Conservation (phyloP, 495 filamentous ascomycete species). For the Neurospora sp. region DNA sequence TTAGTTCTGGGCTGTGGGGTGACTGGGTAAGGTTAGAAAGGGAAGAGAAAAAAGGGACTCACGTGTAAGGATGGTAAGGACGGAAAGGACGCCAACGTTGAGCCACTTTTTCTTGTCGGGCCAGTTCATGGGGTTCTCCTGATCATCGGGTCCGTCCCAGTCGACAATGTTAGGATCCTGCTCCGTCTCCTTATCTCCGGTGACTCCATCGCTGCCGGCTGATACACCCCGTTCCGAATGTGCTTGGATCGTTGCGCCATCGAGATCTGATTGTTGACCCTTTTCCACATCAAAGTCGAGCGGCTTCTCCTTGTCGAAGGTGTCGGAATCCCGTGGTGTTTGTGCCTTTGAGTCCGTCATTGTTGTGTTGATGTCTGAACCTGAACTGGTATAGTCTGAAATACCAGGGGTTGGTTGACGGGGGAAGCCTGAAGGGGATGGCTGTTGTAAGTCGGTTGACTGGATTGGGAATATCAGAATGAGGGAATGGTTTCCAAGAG, state of each 20-base stretch:
- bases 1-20: not conserved
- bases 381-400: not conserved
- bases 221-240: conserved; percentile 1
- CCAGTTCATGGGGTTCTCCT: conserved; percentile 55
- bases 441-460: not conserved
- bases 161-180: conserved; percentile 28
- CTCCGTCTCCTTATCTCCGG: conserved; percentile 7
- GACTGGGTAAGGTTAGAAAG: not conserved
- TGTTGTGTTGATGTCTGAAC: not conserved
- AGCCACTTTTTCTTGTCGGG: conserved; percentile 50
- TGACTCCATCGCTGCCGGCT: not conserved
- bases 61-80: conserved; percentile 35
- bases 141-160: conserved; percentile 48
- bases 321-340: conserved; percentile 1
- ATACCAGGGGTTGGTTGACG: not conserved
- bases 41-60: conserved; percentile 2
- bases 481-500: not conserved
- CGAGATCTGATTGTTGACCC: conserved; percentile 14
- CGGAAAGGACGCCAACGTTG: conserved; percentile 46
- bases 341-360: conserved; percentile 12
- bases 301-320: not conserved
- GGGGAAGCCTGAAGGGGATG: not conserved
- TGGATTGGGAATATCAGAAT: not conserved
- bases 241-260: conserved; percentile 12
- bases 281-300: conserved; percentile 15